Evolutionary conservation across 2,329 filamentous ascomycete genomes (phyloP).

Genomic region (Aureobasidium lini): DNA sequence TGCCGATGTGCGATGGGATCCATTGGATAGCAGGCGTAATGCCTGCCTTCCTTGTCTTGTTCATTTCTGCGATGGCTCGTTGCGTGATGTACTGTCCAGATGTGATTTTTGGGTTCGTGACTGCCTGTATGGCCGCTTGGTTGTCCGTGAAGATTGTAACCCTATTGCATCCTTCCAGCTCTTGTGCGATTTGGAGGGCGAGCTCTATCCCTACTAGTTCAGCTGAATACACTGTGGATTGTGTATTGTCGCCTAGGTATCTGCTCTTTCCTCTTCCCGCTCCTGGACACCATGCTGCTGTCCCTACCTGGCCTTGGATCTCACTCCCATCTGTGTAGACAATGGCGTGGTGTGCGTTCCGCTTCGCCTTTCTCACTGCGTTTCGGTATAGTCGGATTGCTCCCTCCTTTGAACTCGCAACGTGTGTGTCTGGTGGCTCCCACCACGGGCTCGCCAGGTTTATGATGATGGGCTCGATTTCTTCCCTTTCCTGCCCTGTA

Average conservation of each 20-base stretch:
- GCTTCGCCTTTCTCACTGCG: neutral
- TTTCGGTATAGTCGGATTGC: neutral
- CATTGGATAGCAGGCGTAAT: neutral
- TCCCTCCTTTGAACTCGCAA: neutral
- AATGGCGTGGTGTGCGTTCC: neutral
- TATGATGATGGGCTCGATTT: neutral
- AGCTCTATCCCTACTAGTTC: neutral
- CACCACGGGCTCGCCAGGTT: neutral
- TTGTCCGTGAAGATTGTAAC: neutral
- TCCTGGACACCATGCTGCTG: neutral
- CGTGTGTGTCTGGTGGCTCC: neutral
- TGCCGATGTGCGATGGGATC: neutral
- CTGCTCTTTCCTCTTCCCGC: neutral
- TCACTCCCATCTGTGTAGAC: neutral
- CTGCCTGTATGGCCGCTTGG: conserved; percentile 1
- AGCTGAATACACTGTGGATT: neutral
- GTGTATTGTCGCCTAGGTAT: neutral
- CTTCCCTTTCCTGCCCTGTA: neutral
- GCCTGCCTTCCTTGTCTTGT: neutral
- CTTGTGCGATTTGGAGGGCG: conserved; percentile 6
- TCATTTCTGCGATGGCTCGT: neutral
- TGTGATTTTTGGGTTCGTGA: neutral
- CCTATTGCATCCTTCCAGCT: neutral
- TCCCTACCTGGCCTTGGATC: neutral
- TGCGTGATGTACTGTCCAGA: neutral